Percentiles rank a stretch among this genome's conserved stretches.
Conservation (phyloP, 176 grass and related monocot species). For the Oryza coarctata region DNA sequence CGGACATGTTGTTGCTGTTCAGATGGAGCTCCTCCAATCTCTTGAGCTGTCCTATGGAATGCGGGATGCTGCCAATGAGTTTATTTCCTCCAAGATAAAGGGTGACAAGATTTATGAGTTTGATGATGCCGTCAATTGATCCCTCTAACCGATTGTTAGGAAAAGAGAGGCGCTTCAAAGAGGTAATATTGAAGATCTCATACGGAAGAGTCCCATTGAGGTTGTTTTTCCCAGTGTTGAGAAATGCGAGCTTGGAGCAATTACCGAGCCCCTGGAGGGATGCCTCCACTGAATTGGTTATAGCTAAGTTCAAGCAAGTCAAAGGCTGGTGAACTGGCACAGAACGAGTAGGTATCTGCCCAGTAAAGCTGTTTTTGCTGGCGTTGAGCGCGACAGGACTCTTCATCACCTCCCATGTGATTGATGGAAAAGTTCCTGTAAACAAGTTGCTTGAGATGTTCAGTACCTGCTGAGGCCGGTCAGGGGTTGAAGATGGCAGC, state of each 20-base stretch:
- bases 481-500: constrained; percentile 19
- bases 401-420: constrained; percentile 31
- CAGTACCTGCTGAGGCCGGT: constrained; percentile 33
- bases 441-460: constrained; percentile 56
- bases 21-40: constrained; percentile 36
- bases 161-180: constrained; percentile 36
- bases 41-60: constrained; percentile 35
- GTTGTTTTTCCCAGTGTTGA: constrained; percentile 35
- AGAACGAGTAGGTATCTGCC: constrained; percentile 35
- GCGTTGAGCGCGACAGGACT: constrained; percentile 32
- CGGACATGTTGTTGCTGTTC: constrained; percentile 28
- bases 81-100: constrained; percentile 38
- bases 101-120: constrained; percentile 37
- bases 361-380: constrained; percentile 50
- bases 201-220: constrained; percentile 30
- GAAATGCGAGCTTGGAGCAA: constrained; percentile 25
- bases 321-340: background rate
- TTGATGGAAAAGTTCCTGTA: constrained; percentile 24
- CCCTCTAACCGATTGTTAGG: constrained; percentile 30
- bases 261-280: constrained; percentile 28
- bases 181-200: constrained; percentile 19
- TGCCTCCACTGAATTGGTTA: constrained; percentile 38
- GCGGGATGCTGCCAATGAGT: constrained; percentile 21
- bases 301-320: constrained; percentile 38
- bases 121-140: background rate